Base-by-base conservation (phyloP, 495 filamentous ascomycete species). In the Penicillium chermesinum region DNA sequence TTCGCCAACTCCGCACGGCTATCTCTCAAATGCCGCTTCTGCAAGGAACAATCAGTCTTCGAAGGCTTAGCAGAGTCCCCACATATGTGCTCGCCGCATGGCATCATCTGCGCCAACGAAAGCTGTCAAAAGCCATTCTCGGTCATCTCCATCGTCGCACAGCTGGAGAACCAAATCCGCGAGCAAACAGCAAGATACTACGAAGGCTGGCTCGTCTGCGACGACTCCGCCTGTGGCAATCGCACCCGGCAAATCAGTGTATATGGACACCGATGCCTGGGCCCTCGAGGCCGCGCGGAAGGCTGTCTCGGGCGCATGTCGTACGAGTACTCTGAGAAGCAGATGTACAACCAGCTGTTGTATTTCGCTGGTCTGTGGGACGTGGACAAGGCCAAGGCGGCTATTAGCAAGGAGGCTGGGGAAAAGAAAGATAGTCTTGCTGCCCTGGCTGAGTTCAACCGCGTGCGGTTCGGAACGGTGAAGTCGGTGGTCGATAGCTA, bases 221-320 rank as follows among this genome's bases (percentile, higher is more conserved):
- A 95, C 63, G 93, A 98, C 61, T 65, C 86, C 2, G 74, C 81
- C 9, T 98, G 93, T 63, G 89, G 88, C 17, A 87, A 82, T 59
- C 85, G 90, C 39, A 96, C 93, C 6, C 76, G 91, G 35, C 88
- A 95, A 65, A 88, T 96, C 73, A 86, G 80, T 59, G 93, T 98
- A 3, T 93, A 90, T 60, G 93, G 93, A 36, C 85, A 83, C 56
- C 81, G 89, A 20, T 98, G 93, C 63, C 75, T 97, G 10, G 93
- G 93, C 0, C 87, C 91, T 2, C 80, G 81, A 44, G 91, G 89
- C 8, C 80, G 90, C 12, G 91, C 82, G 1, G 70, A 80, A 20
- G 91, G 85, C 16, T 97, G 94, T 64, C 67, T 78, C n/a, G 94
- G 94, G 2, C 74, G 81, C 12, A 97, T 97, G 93, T 67, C 75